Conservation (phyloP, 23 red algal species). For the Gracilariopsis chorda region DNA sequence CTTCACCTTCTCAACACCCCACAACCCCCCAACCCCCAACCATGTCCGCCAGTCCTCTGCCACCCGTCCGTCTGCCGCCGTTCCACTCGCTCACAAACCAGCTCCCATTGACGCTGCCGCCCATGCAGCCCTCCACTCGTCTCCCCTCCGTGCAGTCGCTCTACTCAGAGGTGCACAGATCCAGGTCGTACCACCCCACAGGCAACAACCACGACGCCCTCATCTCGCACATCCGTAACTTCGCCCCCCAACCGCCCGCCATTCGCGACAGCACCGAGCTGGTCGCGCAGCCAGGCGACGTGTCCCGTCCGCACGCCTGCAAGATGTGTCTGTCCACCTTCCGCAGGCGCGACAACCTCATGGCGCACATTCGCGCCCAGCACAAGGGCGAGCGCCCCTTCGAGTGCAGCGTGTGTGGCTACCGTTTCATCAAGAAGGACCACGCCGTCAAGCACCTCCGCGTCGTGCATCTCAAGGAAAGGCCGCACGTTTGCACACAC, state of each 20-base stretch:
- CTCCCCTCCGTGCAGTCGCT: constrained; percentile 13
- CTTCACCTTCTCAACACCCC: background rate
- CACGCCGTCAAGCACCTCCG: constrained; percentile 57
- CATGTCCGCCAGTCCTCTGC: background rate
- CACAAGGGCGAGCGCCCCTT: constrained; percentile 65
- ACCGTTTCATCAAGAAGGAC: constrained; percentile 76
- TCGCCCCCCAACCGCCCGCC: background rate
- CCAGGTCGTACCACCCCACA: background rate
- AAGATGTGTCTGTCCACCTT: constrained; percentile 19
- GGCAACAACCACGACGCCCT: background rate
- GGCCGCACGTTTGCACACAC: constrained; percentile 42
- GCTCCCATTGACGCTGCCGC: background rate
- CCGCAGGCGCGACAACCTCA: constrained; percentile 34
- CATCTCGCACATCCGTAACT: constrained; percentile 1
- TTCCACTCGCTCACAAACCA: background rate
- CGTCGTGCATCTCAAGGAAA: constrained; percentile 62
- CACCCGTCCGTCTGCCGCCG: background rate
- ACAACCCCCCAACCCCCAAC: background rate
- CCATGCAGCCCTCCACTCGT: background rate
- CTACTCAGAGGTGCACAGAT: background rate
- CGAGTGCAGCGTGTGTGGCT: constrained; percentile 56
- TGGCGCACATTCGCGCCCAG: constrained; percentile 38
- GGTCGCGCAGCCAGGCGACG: background rate
- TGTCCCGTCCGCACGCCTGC: constrained; percentile 4
- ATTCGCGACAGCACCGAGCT: background rate